These are phyloP conservation scores for Brassica hybrid DNA, from an alignment of 441 rosid species.

Conservation along the genomic window DNA sequence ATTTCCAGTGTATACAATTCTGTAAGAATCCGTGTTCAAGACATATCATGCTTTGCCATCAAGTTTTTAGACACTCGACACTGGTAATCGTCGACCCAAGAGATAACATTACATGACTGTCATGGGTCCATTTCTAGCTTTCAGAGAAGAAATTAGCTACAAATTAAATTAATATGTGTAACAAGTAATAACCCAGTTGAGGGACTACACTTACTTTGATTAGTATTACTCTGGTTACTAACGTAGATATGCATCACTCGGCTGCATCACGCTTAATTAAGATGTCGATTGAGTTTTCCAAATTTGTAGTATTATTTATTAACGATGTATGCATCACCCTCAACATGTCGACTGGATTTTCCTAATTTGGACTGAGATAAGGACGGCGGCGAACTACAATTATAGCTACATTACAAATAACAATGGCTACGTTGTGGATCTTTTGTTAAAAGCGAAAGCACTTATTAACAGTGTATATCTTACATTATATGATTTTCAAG, in stretches of 20 bases:
- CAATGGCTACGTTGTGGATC: not conserved
- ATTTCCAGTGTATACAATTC: not conserved
- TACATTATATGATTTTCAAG: conserved; percentile 1
- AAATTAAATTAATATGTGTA: no score
- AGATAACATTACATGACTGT: not conserved
- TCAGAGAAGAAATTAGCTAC: no score
- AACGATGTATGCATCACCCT: not conserved
- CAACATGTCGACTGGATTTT: conserved; percentile 20
- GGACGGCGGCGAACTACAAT: not conserved
- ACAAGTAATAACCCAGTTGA: not conserved
- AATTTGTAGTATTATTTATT: not conserved
- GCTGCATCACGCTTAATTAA: not conserved
- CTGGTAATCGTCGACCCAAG: conserved; percentile 3
- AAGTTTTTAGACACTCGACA: not conserved
- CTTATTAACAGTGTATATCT: not conserved
- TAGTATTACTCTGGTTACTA: not conserved
- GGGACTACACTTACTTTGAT: not conserved
- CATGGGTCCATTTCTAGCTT: no score
- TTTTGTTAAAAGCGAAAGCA: not conserved
- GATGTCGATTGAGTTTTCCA: not conserved
- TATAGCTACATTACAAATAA: conserved; percentile 22
- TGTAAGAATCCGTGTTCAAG: not conserved
- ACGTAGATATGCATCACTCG: no score
- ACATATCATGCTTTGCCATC: not conserved
- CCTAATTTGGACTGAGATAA: not conserved